Evolutionary conservation across 331 rosid species (phyloP).

Genomic region (Spiraea crenata): DNA sequence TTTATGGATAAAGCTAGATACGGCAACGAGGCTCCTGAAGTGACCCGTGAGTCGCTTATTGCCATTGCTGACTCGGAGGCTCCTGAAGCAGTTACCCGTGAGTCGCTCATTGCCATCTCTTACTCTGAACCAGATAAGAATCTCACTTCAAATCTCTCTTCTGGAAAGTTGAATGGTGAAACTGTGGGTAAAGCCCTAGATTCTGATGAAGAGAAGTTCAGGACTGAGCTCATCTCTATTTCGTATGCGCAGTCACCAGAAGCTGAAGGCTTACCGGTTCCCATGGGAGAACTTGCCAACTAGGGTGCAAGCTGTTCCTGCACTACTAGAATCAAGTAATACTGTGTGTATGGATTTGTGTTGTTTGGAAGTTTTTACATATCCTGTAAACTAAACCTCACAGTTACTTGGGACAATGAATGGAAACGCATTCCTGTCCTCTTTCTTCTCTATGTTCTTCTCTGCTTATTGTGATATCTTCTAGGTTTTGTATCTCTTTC

Average conservation of each 20-base stretch:
- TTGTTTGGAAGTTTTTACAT: slow-evolving; percentile 12
- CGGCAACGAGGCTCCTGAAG: slow-evolving; percentile 36
- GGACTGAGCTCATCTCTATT: slow-evolving; percentile 54
- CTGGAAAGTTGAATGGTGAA: slow-evolving; percentile 31
- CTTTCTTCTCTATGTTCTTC: too few relatives aligned
- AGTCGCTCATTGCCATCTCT: slow-evolving; percentile 50
- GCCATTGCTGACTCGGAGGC: slow-evolving; percentile 36
- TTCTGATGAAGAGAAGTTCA: slow-evolving; percentile 39
- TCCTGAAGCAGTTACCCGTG: slow-evolving; percentile 17
- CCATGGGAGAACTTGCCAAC: slow-evolving; percentile 15
- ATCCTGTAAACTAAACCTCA: slow-evolving; percentile 17
- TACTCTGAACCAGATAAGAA: slow-evolving; percentile 40
- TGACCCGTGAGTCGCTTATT: slow-evolving; percentile 58
- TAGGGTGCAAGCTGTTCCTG: slow-evolving; percentile 15
- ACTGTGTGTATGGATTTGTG: slow-evolving; percentile 11
- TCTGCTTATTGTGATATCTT: too few relatives aligned
- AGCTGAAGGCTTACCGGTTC: slow-evolving; percentile 27
- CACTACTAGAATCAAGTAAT: neutral
- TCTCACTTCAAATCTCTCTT: slow-evolving; percentile 24
- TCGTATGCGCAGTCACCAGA: slow-evolving; percentile 45
- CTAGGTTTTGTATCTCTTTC: too few relatives aligned
- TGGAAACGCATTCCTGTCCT: neutral
- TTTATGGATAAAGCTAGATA: slow-evolving; percentile 46
- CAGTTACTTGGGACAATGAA: neutral
- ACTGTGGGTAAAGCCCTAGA: slow-evolving; percentile 23